A percentile compares a stretch with the other conserved stretches of the same genome.
Conservation (phyloP, 2,329 filamentous ascomycete species). For the Neonectria faginata region DNA sequence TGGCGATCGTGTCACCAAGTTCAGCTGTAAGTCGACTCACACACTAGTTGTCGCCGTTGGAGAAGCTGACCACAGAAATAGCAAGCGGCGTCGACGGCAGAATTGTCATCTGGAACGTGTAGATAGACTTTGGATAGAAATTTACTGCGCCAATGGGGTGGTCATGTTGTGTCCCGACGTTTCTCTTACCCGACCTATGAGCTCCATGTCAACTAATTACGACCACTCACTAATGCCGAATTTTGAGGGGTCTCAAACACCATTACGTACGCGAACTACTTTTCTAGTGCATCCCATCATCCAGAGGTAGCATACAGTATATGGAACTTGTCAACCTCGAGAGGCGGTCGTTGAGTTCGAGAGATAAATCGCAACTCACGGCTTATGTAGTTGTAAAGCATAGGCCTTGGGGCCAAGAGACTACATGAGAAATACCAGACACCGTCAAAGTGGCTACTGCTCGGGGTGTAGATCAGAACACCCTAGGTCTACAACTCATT, state of each 20-base stretch:
- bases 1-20: slow-evolving; percentile 76
- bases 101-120: slow-evolving; percentile 81
- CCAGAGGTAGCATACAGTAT: background rate
- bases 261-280: too few species aligned
- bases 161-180: background rate
- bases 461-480: background rate
- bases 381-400: background rate
- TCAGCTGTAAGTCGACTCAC: slow-evolving; percentile 79
- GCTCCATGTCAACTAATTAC: background rate
- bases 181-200: background rate
- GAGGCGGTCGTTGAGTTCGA: background rate
- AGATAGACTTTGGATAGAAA: slow-evolving; percentile 44
- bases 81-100: slow-evolving; percentile 86
- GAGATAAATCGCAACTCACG: background rate
- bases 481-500: background rate
- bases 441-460: too few species aligned
- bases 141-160: slow-evolving; percentile 3
- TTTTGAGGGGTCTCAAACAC: background rate
- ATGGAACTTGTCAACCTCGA: background rate
- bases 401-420: background rate
- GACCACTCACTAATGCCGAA: background rate
- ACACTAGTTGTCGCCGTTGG: background rate
- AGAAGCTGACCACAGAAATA: slow-evolving; percentile 54
- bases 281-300: too few species aligned
- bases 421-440: too few species aligned